phyloP scores from a whole-genome alignment of 2,329 filamentous ascomycete genomes.

The Dryadomyces quercus-mongolicae region DNA sequence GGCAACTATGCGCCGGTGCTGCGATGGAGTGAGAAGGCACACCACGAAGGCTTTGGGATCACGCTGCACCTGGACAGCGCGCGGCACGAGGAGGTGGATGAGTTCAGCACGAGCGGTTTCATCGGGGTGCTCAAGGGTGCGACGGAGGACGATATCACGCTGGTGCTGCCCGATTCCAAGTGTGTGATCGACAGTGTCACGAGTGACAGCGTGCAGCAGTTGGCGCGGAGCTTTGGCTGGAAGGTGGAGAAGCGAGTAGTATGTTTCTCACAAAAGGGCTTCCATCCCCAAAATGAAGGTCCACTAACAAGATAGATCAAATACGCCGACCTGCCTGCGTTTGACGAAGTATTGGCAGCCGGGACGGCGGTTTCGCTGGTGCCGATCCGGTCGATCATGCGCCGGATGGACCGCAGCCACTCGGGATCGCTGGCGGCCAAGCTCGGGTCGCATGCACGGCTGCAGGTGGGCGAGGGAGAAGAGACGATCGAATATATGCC shows the following conservation, averaged over 20 bases:
- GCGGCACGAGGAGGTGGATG: constrained; percentile 75
- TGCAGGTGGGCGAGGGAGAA: constrained; percentile 22
- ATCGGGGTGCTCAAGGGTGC: constrained; percentile 57
- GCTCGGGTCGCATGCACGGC: constrained; percentile 17
- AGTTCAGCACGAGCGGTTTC: constrained; percentile 92
- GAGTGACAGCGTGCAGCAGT: constrained; percentile 62
- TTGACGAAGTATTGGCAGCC: constrained; percentile 75
- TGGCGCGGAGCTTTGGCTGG: constrained; percentile 72
- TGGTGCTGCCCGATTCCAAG: constrained; percentile 78
- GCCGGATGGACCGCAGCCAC: constrained; percentile 32
- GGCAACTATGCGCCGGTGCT: constrained; percentile 94
- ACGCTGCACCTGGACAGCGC: constrained; percentile 86
- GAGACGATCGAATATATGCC: constrained; percentile 46
- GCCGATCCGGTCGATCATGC: constrained; percentile 81
- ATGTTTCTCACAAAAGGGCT: constrained; percentile 15
- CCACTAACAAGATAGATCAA: constrained; percentile 37
- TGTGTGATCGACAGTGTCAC: constrained; percentile 84
- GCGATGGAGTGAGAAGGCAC: constrained; percentile 72
- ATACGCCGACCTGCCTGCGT: constrained; percentile 42
- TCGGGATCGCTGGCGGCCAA: constrained; percentile 26
- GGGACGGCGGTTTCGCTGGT: constrained; percentile 87
- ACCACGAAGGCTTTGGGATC: constrained; percentile 75
- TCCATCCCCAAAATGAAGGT: background rate
- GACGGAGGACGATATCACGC: constrained; percentile 44
- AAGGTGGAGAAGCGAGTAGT: constrained; percentile 64